Percentiles rank a stretch among this genome's conserved stretches.
Conservation (phyloP, 306 rosid genomes). For the Begonia peltatifolia region DNA sequence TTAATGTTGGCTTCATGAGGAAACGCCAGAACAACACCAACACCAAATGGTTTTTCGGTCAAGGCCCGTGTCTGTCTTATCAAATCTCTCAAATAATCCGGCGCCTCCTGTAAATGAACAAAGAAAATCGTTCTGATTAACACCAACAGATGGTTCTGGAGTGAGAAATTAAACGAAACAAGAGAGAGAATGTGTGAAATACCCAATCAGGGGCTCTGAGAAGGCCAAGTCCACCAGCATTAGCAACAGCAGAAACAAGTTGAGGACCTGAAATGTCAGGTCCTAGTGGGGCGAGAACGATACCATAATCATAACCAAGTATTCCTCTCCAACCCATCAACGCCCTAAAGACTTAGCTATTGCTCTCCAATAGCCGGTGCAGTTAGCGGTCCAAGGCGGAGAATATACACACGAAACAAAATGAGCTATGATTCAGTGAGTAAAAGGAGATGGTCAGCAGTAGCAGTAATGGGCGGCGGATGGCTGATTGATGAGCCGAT, state of each 20-base stretch:
- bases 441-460: no score
- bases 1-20: constrained; percentile 59
- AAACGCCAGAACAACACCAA: constrained; percentile 67
- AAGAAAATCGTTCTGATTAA: constrained; percentile 2
- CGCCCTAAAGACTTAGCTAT: no score
- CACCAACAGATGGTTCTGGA: background rate
- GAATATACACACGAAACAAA: no score
- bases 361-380: no score
- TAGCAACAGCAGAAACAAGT: constrained; percentile 78
- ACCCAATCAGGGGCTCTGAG: constrained; percentile 74
- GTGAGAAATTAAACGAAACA: background rate
- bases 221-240: constrained; percentile 59
- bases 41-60: constrained; percentile 76
- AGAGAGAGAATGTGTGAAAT: background rate
- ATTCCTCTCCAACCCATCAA: constrained; percentile 57
- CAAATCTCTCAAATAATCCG: constrained; percentile 48
- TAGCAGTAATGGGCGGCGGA: no score
- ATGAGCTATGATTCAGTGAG: no score
- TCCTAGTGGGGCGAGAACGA: constrained; percentile 68
- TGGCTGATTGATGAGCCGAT: no score
- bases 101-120: constrained; percentile 35
- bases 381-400: no score
- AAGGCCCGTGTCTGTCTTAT: constrained; percentile 46
- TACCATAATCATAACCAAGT: constrained; percentile 51
- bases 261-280: constrained; percentile 67